phyloP scores from a whole-genome alignment of 2,329 filamentous ascomycete genomes.

The Fusarium armeniacum region DNA sequence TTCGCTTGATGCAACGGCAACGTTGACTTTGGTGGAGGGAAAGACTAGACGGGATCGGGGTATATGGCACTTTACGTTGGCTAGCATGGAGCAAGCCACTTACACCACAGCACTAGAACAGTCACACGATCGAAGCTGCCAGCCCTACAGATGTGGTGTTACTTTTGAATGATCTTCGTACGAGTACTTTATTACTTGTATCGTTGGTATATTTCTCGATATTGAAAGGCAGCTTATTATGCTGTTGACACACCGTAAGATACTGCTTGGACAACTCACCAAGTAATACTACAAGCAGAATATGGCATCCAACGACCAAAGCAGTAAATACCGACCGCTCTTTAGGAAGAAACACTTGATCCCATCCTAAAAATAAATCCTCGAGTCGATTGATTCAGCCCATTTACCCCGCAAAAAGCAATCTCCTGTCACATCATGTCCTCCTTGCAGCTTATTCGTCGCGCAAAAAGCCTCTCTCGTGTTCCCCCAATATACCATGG shows the following conservation, averaged over 20 bases:
- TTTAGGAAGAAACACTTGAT: background rate
- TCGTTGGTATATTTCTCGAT: background rate
- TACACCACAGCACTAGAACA: slow-evolving; percentile 20
- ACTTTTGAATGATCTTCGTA: background rate
- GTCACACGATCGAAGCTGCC: slow-evolving; percentile 38
- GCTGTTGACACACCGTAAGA: background rate
- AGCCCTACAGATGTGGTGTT: slow-evolving; percentile 27
- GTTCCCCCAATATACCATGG: slow-evolving; percentile 18
- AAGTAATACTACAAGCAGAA: background rate
- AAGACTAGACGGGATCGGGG: slow-evolving; percentile 11
- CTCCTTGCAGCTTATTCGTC: slow-evolving; percentile 32
- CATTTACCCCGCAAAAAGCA: slow-evolving; percentile 35
- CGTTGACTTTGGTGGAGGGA: slow-evolving; percentile 22
- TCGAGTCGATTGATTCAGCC: slow-evolving; percentile 5
- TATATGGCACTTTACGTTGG: background rate
- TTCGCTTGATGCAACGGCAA: slow-evolving; percentile 1
- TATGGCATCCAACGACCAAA: background rate
- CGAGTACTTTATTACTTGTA: background rate
- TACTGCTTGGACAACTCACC: background rate
- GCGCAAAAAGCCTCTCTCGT: slow-evolving; percentile 27
- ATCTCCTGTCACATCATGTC: background rate
- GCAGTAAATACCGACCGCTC: background rate
- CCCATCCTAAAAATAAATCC: slow-evolving; percentile 34
- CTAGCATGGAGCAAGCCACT: slow-evolving; percentile 18
- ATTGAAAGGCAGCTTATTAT: background rate